These are phyloP conservation scores for Chytriomyces sp. DNA, from an alignment of 192 early-diverging fungal genomes.

Conservation along the genomic window DNA sequence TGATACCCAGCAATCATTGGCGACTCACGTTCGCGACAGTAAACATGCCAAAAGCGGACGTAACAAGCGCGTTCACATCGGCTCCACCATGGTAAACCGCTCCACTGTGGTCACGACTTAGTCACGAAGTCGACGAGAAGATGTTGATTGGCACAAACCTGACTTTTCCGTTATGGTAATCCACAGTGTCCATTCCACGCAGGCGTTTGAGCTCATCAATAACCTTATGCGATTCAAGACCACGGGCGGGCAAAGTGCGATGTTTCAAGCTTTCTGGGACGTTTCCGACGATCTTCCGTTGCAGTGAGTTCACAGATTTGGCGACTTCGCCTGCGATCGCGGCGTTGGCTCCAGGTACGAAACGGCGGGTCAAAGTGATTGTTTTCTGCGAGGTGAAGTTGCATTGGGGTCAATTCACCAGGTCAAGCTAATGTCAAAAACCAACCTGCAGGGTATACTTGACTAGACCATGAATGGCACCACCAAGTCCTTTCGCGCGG, in stretches of 20 bases:
- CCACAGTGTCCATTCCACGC: constrained; percentile 45
- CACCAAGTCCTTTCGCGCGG: constrained; percentile 56
- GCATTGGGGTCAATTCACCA: neutral
- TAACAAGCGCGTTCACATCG: constrained; percentile 69
- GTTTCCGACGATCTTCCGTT: constrained; percentile 71
- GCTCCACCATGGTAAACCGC: constrained; percentile 93
- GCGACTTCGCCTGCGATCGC: constrained; percentile 75
- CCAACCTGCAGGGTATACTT: constrained; percentile 50
- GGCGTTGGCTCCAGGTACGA: constrained; percentile 54
- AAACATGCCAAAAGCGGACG: constrained; percentile 82
- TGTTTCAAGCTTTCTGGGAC: constrained; percentile 54
- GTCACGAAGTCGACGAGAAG: too few relatives aligned
- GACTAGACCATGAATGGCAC: constrained; percentile 51
- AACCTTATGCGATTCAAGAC: constrained; percentile 65
- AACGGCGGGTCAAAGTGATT: constrained; percentile 29
- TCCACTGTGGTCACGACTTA: too few relatives aligned
- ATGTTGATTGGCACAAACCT: too few relatives aligned
- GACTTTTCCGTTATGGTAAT: constrained; percentile 85
- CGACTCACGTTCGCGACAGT: constrained; percentile 67
- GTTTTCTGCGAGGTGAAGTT: neutral
- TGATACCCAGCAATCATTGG: neutral
- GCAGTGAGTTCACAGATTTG: constrained; percentile 76
- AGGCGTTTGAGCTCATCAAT: constrained; percentile 57
- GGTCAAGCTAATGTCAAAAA: neutral
- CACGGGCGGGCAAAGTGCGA: constrained; percentile 62